A percentile compares a stretch with the other conserved stretches of the same genome.
These are phyloP conservation scores for Macrolepiota albuminosa DNA, from an alignment of 768 basidiomycete species.

Conservation along the genomic window DNA sequence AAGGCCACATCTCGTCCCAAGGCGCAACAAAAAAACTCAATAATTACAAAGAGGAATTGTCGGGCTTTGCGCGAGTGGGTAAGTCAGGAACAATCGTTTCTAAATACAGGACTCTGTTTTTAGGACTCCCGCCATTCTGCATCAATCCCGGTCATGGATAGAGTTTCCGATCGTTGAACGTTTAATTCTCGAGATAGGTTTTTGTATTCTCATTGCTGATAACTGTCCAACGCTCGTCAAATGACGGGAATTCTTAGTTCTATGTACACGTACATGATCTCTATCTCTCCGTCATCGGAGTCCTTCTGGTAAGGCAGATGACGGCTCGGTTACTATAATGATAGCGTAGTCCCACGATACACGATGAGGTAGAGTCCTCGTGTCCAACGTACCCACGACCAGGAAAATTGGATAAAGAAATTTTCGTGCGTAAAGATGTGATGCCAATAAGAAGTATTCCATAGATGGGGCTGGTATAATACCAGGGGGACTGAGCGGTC, in stretches of 20 bases:
- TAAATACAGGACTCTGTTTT: conserved; percentile 1
- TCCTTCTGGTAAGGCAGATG: background rate
- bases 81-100: conserved; percentile 5
- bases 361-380: background rate
- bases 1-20: background rate
- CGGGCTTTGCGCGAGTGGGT: background rate
- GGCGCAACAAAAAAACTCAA: background rate
- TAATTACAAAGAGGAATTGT: background rate
- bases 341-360: background rate
- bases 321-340: background rate
- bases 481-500: background rate
- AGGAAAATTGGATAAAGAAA: background rate
- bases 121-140: background rate
- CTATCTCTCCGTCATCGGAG: background rate
- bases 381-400: background rate
- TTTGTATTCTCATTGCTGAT: background rate
- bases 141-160: background rate
- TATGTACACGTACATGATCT: background rate
- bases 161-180: background rate
- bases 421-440: background rate
- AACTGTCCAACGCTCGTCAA: background rate
- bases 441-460: background rate
- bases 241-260: background rate
- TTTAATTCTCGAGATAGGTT: background rate
- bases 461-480: background rate